Evolutionary conservation across 2,329 filamentous ascomycete genomes (phyloP).

Genomic region (Curvularia hawaiiensis): DNA sequence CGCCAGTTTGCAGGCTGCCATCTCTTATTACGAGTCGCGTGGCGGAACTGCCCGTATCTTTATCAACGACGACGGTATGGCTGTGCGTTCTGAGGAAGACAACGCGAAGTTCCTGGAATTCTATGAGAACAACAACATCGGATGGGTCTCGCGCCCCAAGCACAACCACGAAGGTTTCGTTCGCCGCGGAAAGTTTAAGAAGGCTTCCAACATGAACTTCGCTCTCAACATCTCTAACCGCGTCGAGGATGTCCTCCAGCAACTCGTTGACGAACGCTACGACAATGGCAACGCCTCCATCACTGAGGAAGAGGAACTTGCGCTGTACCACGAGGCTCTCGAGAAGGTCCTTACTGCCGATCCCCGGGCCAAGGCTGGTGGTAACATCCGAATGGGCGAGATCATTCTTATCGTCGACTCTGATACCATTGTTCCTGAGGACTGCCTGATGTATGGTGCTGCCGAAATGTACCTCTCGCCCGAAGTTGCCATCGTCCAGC

Average conservation of each 20-base stretch:
- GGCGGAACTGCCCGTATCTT: conserved; percentile 71
- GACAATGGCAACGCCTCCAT: conserved; percentile 26
- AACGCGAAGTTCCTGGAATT: conserved; percentile 50
- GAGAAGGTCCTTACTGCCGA: conserved; percentile 71
- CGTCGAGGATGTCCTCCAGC: conserved; percentile 65
- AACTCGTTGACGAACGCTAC: conserved; percentile 49
- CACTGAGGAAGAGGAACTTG: conserved; percentile 44
- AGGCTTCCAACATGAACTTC: conserved; percentile 74
- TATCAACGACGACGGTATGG: conserved; percentile 70
- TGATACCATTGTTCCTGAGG: conserved; percentile 56
- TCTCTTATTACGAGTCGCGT: conserved; percentile 54
- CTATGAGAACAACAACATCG: conserved; percentile 55
- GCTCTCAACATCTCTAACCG: conserved; percentile 65
- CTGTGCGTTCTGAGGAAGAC: conserved; percentile 58
- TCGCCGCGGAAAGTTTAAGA: conserved; percentile 38
- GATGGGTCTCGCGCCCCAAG: conserved; percentile 54
- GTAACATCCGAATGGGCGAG: conserved; percentile 82
- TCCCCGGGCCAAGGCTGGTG: conserved; percentile 73
- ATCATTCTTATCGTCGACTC: conserved; percentile 68
- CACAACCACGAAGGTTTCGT: conserved; percentile 41
- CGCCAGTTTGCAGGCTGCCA: conserved; percentile 72
- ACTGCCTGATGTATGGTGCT: conserved; percentile 78
- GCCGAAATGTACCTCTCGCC: conserved; percentile 81
- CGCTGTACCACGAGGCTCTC: conserved; percentile 45
- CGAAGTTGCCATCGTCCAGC: conserved; percentile 78